phyloP scores from a whole-genome alignment of 1,139 yeast species.

The Arxiozyma heterogenica region DNA sequence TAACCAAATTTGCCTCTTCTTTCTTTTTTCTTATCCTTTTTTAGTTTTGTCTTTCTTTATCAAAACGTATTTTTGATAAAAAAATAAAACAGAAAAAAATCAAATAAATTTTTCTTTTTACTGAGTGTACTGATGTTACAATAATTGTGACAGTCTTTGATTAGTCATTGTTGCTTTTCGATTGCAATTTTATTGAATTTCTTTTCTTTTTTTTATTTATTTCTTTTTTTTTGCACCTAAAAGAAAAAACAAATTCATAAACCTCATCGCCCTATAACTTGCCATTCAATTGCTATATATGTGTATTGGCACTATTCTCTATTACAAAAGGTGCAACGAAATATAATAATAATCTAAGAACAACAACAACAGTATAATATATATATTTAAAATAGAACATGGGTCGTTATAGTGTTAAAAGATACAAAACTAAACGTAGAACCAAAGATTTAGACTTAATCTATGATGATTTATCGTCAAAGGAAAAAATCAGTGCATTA shows the following conservation, averaged over 20 bases:
- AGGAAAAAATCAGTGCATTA: conserved; percentile 52
- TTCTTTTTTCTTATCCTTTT: too few species aligned
- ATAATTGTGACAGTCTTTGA: not conserved
- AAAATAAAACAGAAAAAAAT: too few species aligned
- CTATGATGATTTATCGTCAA: conserved; percentile 59
- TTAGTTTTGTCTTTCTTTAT: not conserved
- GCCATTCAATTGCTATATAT: conserved; percentile 13
- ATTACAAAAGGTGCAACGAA: too few species aligned
- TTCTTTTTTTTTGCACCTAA: not conserved
- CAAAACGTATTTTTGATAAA: too few species aligned
- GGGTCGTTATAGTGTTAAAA: conserved; percentile 79
- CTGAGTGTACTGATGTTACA: not conserved
- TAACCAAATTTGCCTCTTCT: too few species aligned
- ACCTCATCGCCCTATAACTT: too few species aligned
- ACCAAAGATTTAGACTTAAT: conserved; percentile 80
- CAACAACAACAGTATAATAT: too few species aligned
- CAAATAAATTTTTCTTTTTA: too few species aligned
- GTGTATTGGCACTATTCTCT: conserved; percentile 9
- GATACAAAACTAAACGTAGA: conserved; percentile 76
- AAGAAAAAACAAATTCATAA: too few species aligned
- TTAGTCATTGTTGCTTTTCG: not conserved
- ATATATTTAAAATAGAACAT: conserved; percentile 31
- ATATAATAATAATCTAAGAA: too few species aligned
- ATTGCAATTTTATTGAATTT: too few species aligned
- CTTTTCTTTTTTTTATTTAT: too few species aligned